Conservation (phyloP, 2,329 filamentous ascomycete species). For the Coniochaeta pulveracea region DNA sequence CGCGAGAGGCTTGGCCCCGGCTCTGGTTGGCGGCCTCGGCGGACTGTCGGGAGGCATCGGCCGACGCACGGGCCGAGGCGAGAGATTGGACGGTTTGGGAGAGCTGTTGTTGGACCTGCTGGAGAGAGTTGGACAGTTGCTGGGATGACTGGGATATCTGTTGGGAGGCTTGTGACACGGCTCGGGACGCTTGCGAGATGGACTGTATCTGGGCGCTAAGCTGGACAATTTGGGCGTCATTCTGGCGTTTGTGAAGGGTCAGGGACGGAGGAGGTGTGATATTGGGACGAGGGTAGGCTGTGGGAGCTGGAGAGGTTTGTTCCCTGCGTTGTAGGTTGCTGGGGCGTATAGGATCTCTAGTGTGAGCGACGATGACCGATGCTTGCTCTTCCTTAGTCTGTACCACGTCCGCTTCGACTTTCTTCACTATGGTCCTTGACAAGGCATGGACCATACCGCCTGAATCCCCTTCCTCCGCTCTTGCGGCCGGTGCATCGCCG, state of each 20-base stretch:
- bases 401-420: neutral
- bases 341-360: neutral
- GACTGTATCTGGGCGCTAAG: slow-evolving; percentile 18
- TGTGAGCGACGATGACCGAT: neutral
- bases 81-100: slow-evolving; percentile 12
- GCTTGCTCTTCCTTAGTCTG: slow-evolving; percentile 5
- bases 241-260: slow-evolving; percentile 9
- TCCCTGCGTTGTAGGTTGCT: neutral
- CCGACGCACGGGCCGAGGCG: slow-evolving; percentile 9
- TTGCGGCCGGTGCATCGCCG: neutral
- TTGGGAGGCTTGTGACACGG: slow-evolving; percentile 19
- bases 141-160: slow-evolving; percentile 20
- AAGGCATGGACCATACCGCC: too few relatives aligned
- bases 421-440: too few relatives aligned
- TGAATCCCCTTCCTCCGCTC: too few relatives aligned
- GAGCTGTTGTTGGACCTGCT: slow-evolving; percentile 16
- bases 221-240: slow-evolving; percentile 13
- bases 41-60: slow-evolving; percentile 11
- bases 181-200: slow-evolving; percentile 17
- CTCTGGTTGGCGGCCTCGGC: slow-evolving; percentile 6
- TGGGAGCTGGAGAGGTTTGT: neutral
- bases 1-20: slow-evolving; percentile 11
- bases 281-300: slow-evolving; percentile 4
- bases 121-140: slow-evolving; percentile 18
- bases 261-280: slow-evolving; percentile 15